These are phyloP conservation scores for Lactifluus hygrophoroides DNA, from an alignment of 768 basidiomycete genomes.

Conservation along the genomic window DNA sequence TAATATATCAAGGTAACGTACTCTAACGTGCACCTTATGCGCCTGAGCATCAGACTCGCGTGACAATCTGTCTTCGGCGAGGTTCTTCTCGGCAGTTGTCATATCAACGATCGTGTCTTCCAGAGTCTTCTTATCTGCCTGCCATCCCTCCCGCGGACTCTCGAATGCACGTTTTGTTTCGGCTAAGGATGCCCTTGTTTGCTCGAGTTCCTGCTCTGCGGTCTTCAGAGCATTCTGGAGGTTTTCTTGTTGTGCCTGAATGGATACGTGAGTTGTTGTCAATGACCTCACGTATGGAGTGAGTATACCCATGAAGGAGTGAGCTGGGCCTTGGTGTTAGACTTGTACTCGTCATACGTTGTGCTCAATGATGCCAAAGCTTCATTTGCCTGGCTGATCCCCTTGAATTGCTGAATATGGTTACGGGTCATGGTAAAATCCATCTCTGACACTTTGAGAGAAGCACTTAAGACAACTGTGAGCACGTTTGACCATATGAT, in stretches of 20 bases:
- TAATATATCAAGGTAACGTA: slow-evolving; percentile 24
- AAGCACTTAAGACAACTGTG: slow-evolving; percentile 37
- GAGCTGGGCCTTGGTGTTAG: slow-evolving; percentile 61
- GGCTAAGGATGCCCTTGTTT: slow-evolving; percentile 40
- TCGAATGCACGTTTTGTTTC: slow-evolving; percentile 62
- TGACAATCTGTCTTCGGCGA: slow-evolving; percentile 51
- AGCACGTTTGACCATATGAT: background rate
- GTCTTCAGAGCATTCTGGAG: slow-evolving; percentile 53
- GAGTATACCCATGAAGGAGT: slow-evolving; percentile 55
- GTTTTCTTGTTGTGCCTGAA: slow-evolving; percentile 53
- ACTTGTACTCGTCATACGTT: slow-evolving; percentile 76
- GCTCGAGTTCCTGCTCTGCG: slow-evolving; percentile 45
- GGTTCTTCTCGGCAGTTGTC: slow-evolving; percentile 61
- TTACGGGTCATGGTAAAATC: slow-evolving; percentile 62
- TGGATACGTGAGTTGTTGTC: background rate
- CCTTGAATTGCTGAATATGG: slow-evolving; percentile 79
- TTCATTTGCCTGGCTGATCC: slow-evolving; percentile 78
- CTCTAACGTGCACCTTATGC: slow-evolving; percentile 63
- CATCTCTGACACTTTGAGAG: slow-evolving; percentile 69
- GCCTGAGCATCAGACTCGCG: slow-evolving; percentile 59
- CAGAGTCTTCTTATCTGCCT: slow-evolving; percentile 69
- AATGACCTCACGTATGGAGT: background rate
- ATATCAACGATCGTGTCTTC: slow-evolving; percentile 80
- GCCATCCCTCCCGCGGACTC: slow-evolving; percentile 59
- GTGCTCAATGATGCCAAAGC: slow-evolving; percentile 60